Evolutionary conservation across 495 filamentous ascomycete genomes (phyloP).

Genomic region (Venustampulla echinocandica): DNA sequence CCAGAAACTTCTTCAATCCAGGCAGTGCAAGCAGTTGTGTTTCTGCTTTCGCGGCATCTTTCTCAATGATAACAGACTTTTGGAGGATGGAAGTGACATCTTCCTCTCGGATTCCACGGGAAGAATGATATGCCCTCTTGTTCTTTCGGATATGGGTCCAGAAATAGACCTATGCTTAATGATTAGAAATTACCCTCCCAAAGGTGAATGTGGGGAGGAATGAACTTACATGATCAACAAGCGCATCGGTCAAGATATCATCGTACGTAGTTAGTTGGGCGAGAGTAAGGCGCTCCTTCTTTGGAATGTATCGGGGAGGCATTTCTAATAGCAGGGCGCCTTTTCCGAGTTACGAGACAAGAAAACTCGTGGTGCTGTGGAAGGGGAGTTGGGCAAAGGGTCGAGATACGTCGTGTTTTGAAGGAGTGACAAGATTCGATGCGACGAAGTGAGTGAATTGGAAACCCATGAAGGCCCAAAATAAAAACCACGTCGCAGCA

Average conservation of each 20-base stretch:
- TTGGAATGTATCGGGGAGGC: conserved; percentile 12
- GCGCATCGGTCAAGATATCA: conserved; percentile 90
- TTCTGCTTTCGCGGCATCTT: conserved; percentile 61
- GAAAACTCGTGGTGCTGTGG: conserved; percentile 7
- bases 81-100: conserved; percentile 73
- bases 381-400: conserved; percentile 11
- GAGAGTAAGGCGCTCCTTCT: conserved; percentile 51
- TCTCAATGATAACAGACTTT: conserved; percentile 63
- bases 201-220: conserved; percentile 1
- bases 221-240: conserved; percentile 83
- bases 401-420: neutral
- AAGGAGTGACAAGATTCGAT: neutral
- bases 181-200: conserved; percentile 3
- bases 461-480: neutral
- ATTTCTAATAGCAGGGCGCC: conserved; percentile 6
- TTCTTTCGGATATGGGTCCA: conserved; percentile 97
- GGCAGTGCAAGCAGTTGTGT: conserved; percentile 58
- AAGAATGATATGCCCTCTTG: conserved; percentile 73
- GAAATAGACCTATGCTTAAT: conserved; percentile 63
- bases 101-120: conserved; percentile 72
- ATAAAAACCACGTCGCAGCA: no score
- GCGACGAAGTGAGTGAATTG: conserved; percentile 8
- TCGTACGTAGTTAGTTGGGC: conserved; percentile 86
- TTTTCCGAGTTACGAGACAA: conserved; percentile 10
- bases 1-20: conserved; percentile 63